Evolutionary conservation across 805 yeast species (phyloP), one percentile per base, ranked within the genome.

Genomic region (Saturnispora galanensis): DNA sequence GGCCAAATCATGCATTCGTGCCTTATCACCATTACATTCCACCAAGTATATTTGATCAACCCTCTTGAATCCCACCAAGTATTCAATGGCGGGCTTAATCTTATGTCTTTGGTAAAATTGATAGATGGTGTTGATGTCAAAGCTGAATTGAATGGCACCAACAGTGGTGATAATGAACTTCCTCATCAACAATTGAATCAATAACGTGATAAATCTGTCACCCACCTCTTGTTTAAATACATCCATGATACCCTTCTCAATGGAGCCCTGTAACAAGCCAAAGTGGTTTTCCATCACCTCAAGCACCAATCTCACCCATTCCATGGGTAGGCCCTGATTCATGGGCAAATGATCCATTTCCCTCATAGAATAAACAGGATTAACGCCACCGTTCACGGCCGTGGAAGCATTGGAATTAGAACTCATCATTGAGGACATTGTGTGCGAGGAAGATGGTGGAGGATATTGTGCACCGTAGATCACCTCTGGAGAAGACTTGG

Each of bases 141-240:
- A 73, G 21, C 88, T 87, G 45, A 90, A 71, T 41, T 76, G 78
- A 21, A 87, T 73, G 0, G 97, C 95, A 2, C 98, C 97, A 10
- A 73, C 74, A 2, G 79, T 79, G 3, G 94, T 84, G 1, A 90
- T 76, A 0, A 79, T 74, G 17, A 71, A 58, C 56, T 79, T 78
- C 41, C 75, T 71, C 53, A 88, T 86, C 46, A 93, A 70, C 46
- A 84, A 76, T 57, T 86, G 88, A 35, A 86, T 84, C 28, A 93
- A 66, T 1, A 80, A 69, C 33, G 75, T 79, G 56, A 86, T 87
- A 48, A 93, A 81, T 36, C 97, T 62, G 59, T 87, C 85, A 0
- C 96, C 96, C 31, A 90, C 80, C 56, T 93, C 98, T 57, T 89
- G 95, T 54, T 89, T 93, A 57, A 88, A 93, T 0, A 90, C 94